Evolutionary conservation across 1,284 basidiomycete genomes (phyloP), one percentile per base, ranked within the genome.

Genomic region (Irpex lacteus): DNA sequence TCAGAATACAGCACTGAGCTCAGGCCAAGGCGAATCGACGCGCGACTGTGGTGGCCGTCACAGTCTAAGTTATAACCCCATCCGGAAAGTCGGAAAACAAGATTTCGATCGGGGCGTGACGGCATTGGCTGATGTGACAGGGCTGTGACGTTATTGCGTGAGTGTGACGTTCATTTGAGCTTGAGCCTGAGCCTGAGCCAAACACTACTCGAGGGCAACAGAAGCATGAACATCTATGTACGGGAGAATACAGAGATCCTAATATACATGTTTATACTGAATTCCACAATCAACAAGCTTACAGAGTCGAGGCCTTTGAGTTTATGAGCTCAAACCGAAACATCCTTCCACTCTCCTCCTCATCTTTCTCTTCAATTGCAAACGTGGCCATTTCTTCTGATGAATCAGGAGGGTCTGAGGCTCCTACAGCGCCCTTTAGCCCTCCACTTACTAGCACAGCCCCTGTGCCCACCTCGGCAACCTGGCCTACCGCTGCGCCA

Each of bases 401-500:
- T 61, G 66, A 64, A 59, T 61, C 62, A n/a, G 61, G 53, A 47
- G 69, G 67, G 52, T 66, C 52, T 3, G 36, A 13, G 7, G 19
- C 15, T 21, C 54, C 60, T 37, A 69, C 68, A 4, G 69, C 71
- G 19, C 69, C 71, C 53, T 67, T 65, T 26, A 70, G 38, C 5
- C 70, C 70, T 15, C 64, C 65, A 6, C 60, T 61, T 15, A 65
- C 68, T 1, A 72, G 11, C 4, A 65, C 65, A 2, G 67, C 68
- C 1, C 67, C 70, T 34, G 66, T 69, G 36, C 66, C 66, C 44
- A 67, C 67, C 44, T 65, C 56, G n/a, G 68, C 66, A 44, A 66
- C 68, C 57, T 71, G 66, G 1, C 66, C 70, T 15, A 66, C 64
- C 57, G 66, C 67, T n/a, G 67, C 67, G 11, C 64, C 59, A 32